These are phyloP conservation scores for Taphrina communis DNA, from an alignment of 1,139 yeast genomes.

Conservation along the genomic window DNA sequence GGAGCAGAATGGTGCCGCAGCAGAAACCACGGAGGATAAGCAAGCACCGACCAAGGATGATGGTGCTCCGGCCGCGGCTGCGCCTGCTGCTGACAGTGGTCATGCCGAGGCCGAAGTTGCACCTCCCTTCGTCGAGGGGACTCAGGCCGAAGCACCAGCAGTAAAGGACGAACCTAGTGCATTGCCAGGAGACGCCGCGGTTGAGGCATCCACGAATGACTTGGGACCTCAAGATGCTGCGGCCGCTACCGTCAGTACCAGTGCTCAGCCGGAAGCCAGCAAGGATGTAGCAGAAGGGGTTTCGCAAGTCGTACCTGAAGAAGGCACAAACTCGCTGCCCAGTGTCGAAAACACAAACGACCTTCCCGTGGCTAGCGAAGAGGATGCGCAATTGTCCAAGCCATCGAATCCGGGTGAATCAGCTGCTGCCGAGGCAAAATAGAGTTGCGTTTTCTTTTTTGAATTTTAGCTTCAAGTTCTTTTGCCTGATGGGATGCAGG, in stretches of 20 bases:
- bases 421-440: neutral
- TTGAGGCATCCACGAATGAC: neutral
- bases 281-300: neutral
- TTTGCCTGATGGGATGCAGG: no score
- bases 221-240: neutral
- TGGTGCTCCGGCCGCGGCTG: neutral
- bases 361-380: neutral
- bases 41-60: neutral
- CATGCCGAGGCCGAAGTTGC: neutral
- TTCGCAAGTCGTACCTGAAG: neutral
- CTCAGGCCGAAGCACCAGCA: neutral
- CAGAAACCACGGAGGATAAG: neutral
- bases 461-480: no score
- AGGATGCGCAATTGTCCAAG: neutral
- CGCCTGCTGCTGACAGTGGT: neutral
- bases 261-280: neutral
- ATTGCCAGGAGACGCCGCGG: neutral
- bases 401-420: neutral
- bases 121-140: neutral
- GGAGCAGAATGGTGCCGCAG: neutral
- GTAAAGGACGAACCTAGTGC: conserved; percentile 1
- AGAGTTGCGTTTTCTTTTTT: no score
- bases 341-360: conserved; percentile 11
- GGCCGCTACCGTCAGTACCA: no score
- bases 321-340: conserved; percentile 14